Conservation (phyloP, 768 basidiomycete genomes). For the Kondoa subrosea region DNA sequence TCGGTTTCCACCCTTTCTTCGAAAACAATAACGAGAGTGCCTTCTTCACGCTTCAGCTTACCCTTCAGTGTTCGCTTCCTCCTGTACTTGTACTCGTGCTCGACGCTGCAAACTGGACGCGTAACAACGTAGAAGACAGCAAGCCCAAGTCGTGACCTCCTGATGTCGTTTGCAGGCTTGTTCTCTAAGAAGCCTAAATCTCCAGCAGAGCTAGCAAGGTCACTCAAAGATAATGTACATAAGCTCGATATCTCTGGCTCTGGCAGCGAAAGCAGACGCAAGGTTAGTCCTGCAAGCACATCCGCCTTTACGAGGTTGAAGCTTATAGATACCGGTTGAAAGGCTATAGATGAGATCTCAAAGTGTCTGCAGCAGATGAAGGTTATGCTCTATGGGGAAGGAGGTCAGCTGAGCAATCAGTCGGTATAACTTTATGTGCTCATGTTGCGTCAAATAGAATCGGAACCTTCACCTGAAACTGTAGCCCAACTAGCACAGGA, state of each 20-base stretch:
- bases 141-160: background rate
- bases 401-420: conserved; percentile 41
- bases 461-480: conserved; percentile 71
- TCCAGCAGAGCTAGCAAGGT: conserved; percentile 70
- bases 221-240: conserved; percentile 59
- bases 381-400: conserved; percentile 67
- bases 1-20: too few relatives aligned
- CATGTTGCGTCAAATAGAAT: conserved; percentile 19
- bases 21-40: too few relatives aligned
- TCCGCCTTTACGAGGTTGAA: background rate
- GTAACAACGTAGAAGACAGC: too few relatives aligned
- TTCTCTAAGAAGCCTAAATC: conserved; percentile 70
- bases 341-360: conserved; percentile 79
- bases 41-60: too few relatives aligned
- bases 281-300: conserved; percentile 40
- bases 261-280: conserved; percentile 58
- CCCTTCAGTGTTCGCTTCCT: too few relatives aligned
- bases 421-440: too few relatives aligned
- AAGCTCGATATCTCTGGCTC: conserved; percentile 57
- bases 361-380: conserved; percentile 85
- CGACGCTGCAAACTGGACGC: too few relatives aligned
- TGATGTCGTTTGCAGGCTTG: conserved; percentile 54
- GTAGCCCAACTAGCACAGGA: conserved; percentile 91
- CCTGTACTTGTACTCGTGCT: too few relatives aligned
- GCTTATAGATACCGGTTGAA: conserved; percentile 2